Percentiles rank a stretch among this genome's conserved stretches.
phyloP scores from a whole-genome alignment of 2,329 filamentous ascomycete species.

The Fusarium miscanthi region DNA sequence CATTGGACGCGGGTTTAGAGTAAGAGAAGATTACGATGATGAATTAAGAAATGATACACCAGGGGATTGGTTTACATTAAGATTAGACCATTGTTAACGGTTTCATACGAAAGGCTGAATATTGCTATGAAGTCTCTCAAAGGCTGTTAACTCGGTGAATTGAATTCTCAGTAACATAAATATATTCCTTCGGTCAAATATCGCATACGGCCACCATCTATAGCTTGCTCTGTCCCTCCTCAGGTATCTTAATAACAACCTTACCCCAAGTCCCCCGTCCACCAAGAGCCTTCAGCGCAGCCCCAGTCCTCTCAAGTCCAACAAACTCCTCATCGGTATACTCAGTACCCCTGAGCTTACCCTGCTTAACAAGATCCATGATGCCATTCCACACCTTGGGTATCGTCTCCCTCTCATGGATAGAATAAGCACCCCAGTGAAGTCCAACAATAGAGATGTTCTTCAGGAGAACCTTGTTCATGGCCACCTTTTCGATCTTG shows the following conservation, averaged over 20 bases:
- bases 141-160: neutral
- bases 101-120: neutral
- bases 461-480: slow-evolving; percentile 93
- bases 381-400: slow-evolving; percentile 84
- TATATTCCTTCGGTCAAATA: neutral
- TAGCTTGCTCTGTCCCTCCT: slow-evolving; percentile 69
- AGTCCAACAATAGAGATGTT: slow-evolving; percentile 91
- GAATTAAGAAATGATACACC: slow-evolving; percentile 21
- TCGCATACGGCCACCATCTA: slow-evolving; percentile 43
- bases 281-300: slow-evolving; percentile 81
- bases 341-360: slow-evolving; percentile 84
- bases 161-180: neutral
- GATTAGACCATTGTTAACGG: slow-evolving; percentile 20
- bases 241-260: slow-evolving; percentile 88
- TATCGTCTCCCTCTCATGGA: slow-evolving; percentile 77
- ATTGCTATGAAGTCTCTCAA: neutral
- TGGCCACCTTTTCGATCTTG: slow-evolving; percentile 87
- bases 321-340: slow-evolving; percentile 86
- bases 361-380: slow-evolving; percentile 78
- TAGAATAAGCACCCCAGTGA: slow-evolving; percentile 89
- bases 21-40: slow-evolving; percentile 2
- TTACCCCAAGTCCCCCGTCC: slow-evolving; percentile 93
- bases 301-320: slow-evolving; percentile 81
- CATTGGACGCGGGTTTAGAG: neutral
- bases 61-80: slow-evolving; percentile 35